Percentiles rank a stretch among this genome's conserved stretches.
These are phyloP conservation scores for Ligustrum vulgare DNA, from an alignment of 257 asterid species.

Conservation along the genomic window DNA sequence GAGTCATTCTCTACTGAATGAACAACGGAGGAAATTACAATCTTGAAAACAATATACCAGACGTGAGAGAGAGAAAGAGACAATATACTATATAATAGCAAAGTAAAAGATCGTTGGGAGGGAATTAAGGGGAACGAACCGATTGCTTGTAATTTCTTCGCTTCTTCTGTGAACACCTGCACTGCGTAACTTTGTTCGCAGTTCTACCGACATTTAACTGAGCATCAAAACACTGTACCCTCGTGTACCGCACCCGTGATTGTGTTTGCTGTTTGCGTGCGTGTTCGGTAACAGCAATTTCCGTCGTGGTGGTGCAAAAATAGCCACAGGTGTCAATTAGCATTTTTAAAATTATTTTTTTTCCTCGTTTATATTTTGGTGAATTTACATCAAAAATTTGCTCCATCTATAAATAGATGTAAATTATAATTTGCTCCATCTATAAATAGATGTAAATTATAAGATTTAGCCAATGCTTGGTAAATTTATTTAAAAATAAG, in stretches of 20 bases:
- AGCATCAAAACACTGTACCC: background rate
- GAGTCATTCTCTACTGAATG: conserved; percentile 12
- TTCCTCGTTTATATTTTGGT: too few species aligned
- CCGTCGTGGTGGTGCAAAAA: too few species aligned
- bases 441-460: too few species aligned
- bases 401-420: too few species aligned
- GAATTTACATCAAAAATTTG: too few species aligned
- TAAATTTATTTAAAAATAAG: too few species aligned
- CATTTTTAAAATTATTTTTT: too few species aligned
- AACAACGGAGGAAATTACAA: conserved; percentile 8
- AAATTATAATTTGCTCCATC: too few species aligned
- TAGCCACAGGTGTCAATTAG: too few species aligned
- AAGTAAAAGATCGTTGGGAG: background rate
- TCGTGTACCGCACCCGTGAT: background rate
- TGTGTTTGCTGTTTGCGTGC: background rate
- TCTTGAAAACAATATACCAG: background rate
- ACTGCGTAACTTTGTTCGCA: conserved; percentile 25
- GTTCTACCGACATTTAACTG: background rate
- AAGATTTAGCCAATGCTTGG: too few species aligned
- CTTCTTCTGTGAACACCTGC: conserved; percentile 29
- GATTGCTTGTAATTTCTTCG: conserved; percentile 17
- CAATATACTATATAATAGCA: background rate
- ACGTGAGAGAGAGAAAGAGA: too few species aligned
- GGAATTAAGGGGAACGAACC: conserved; percentile 5
- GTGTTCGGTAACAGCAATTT: background rate